These are phyloP conservation scores for Ploettnerulaceae sp. DNA, from an alignment of 2,329 filamentous ascomycete species.

Conservation along the genomic window DNA sequence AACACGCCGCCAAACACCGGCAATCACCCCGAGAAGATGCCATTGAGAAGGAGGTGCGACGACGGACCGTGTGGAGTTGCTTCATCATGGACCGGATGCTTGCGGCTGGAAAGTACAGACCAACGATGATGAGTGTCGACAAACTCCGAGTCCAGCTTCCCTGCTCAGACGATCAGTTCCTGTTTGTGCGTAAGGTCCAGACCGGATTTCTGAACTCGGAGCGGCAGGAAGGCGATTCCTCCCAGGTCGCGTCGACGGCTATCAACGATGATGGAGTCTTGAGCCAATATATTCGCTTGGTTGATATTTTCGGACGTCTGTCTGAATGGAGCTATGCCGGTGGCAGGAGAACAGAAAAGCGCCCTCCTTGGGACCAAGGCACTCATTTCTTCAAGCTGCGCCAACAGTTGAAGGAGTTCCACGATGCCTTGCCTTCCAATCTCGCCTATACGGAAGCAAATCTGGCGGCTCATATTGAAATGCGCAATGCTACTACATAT, in stretches of 20 bases:
- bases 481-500: slow-evolving; percentile 58
- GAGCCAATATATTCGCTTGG: slow-evolving; percentile 50
- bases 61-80: slow-evolving; percentile 71
- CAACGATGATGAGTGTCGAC: slow-evolving; percentile 53
- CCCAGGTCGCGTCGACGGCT: slow-evolving; percentile 33
- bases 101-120: slow-evolving; percentile 57
- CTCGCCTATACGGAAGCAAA: slow-evolving; percentile 57
- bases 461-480: slow-evolving; percentile 60
- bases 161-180: slow-evolving; percentile 61
- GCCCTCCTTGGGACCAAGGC: slow-evolving; percentile 55
- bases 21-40: slow-evolving; percentile 38
- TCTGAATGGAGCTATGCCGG: slow-evolving; percentile 50
- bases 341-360: slow-evolving; percentile 44
- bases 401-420: slow-evolving; percentile 48
- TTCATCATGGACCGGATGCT: slow-evolving; percentile 68
- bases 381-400: slow-evolving; percentile 52
- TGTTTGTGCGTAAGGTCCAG: slow-evolving; percentile 53
- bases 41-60: slow-evolving; percentile 57
- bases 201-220: slow-evolving; percentile 44
- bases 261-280: slow-evolving; percentile 34
- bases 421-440: slow-evolving; percentile 45
- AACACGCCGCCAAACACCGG: slow-evolving; percentile 5
- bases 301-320: slow-evolving; percentile 56
- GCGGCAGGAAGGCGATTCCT: slow-evolving; percentile 41
- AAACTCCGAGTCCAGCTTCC: slow-evolving; percentile 63